A percentile compares a stretch with the other conserved stretches of the same genome.
These are phyloP conservation scores for Dryas octopetala DNA, from an alignment of 306 rosid genomes.

Conservation along the genomic window DNA sequence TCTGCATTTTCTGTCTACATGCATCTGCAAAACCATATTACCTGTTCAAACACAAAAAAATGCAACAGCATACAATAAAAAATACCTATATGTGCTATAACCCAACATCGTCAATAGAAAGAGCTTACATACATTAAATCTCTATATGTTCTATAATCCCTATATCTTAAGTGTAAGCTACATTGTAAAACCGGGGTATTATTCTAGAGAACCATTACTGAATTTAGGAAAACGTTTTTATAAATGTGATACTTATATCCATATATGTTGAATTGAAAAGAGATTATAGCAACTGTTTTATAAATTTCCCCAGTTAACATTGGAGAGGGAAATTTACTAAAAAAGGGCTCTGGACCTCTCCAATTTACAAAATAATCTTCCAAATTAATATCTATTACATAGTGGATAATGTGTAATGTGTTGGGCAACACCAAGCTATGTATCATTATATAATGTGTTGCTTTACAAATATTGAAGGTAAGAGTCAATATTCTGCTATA, in stretches of 20 bases:
- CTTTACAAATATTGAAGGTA: neutral
- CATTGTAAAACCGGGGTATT: neutral
- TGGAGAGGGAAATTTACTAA: neutral
- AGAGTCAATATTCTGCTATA: neutral
- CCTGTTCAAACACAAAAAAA: slow-evolving; percentile 28
- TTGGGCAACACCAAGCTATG: neutral
- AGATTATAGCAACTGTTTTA: neutral
- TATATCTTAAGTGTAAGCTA: neutral
- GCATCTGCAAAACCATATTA: slow-evolving; percentile 61
- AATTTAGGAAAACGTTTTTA: neutral
- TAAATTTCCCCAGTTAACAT: neutral
- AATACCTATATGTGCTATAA: neutral
- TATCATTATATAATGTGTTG: neutral
- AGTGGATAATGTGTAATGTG: neutral
- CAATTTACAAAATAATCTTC: neutral
- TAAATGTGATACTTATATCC: neutral
- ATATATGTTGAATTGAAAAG: neutral
- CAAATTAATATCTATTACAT: neutral
- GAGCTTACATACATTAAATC: neutral
- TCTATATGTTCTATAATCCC: neutral
- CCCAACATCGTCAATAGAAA: neutral
- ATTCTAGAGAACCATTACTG: neutral
- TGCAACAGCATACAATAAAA: slow-evolving; percentile 16
- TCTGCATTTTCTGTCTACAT: slow-evolving; percentile 40
- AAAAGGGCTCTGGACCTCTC: neutral